Conservation (phyloP, 108 stramenopile species). For the Nannochloropsis salina region DNA sequence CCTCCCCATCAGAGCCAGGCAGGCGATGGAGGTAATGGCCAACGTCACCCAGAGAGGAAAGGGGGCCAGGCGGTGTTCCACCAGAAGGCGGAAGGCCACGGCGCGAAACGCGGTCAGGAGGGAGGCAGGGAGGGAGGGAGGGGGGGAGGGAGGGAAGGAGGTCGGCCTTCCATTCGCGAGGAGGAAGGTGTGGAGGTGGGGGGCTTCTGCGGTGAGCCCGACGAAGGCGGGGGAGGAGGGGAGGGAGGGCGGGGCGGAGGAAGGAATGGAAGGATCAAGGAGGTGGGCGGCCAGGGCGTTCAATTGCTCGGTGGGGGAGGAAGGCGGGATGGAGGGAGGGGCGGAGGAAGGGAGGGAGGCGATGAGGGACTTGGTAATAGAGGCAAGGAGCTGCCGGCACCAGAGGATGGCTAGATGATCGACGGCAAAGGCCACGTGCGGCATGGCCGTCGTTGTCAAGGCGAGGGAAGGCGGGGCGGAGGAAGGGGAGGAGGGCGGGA, state of each 20-base stretch:
- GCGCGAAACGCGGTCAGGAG: not conserved
- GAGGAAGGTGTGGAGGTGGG: not conserved
- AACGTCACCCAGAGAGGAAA: not conserved
- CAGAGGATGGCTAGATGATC: not conserved
- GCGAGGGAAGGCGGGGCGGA: not conserved
- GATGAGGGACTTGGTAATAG: not conserved
- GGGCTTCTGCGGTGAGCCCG: not conserved
- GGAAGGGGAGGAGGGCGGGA: not conserved
- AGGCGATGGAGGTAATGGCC: not conserved
- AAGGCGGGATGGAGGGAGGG: not conserved
- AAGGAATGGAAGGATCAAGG: too few relatives aligned
- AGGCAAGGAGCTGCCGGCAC: not conserved
- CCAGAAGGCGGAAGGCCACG: not conserved
- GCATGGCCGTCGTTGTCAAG: not conserved
- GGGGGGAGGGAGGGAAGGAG: slow-evolving; percentile 14
- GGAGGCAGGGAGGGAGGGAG: slow-evolving; percentile 6
- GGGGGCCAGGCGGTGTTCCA: not conserved
- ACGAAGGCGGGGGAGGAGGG: not conserved
- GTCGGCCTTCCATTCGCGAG: not conserved
- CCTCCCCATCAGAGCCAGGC: not conserved
- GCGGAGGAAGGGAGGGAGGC: not conserved
- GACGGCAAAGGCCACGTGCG: not conserved
- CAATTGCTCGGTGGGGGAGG: not conserved
- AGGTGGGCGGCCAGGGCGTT: not conserved
- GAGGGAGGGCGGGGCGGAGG: not conserved